Evolutionary conservation across 768 basidiomycete genomes (phyloP), one percentile per base, ranked within the genome.

Genomic region (Macrolepiota albuminosa): DNA sequence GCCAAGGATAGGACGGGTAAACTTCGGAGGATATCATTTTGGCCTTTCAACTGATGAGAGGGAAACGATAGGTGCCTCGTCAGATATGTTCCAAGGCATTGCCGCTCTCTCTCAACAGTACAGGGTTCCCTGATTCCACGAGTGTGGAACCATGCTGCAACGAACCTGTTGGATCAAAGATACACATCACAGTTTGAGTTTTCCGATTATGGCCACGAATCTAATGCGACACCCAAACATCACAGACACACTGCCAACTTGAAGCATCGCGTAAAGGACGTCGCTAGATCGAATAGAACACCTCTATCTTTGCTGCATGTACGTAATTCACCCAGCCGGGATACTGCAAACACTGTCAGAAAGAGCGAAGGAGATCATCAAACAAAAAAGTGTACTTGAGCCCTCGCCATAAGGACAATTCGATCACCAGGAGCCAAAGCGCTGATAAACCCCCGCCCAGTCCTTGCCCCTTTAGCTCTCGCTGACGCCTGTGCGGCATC

Each of bases 261-360:
- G 33, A 10, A 34, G 49, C 34, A 18, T 18, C n/a, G 13, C n/a
- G n/a, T 48, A n/a, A 34, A 21, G 43, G 43, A 5, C 31, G 9
- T 5, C 39, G 3, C 39, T 60, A 71, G 1, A 66, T 46, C 5
- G 68, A 66, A 55, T 70, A 72, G 37, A 66, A 68, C 8, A 73
- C 61, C 42, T 71, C 65, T 16, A 73, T 61, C 46, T 67, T 64
- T 18, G 66, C 68, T 14, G 51, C 52, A 21, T 54, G 31, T 6
- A 73, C 63, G 11, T 66, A 48, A 57, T 72, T 72, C 16, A 34
- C 59, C 72, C 71, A 73, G 4, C 69, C 68, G 42, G 70, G 71
- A 60, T 63, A 71, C 72, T 73, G 53, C 13, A 36, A 40, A 39
- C 31, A 37, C 40, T 11, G 11, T 50, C 4, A 42, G 56, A 42